Conservation (phyloP, 1,284 basidiomycete species). For the Sporisorium exsertum region DNA sequence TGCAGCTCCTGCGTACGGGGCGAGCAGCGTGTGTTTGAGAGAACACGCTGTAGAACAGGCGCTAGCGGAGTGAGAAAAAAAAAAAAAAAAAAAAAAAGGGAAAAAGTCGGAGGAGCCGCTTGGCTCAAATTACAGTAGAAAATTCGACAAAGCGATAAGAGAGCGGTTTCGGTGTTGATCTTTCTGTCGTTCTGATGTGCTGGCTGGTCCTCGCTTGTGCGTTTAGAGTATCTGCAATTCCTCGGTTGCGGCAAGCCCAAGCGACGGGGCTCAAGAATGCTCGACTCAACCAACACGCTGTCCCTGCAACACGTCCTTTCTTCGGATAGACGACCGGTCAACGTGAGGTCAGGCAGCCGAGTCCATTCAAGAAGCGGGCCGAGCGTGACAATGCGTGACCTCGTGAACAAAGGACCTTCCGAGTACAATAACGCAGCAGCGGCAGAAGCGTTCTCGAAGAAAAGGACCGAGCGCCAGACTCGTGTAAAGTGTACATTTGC, state of each 20-base stretch:
- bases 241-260: background rate
- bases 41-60: too few relatives aligned
- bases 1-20: background rate
- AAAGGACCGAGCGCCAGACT: too few relatives aligned
- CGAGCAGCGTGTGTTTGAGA: background rate
- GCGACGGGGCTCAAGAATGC: background rate
- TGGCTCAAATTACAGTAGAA: background rate
- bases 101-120: background rate
- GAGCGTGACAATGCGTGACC: too few relatives aligned
- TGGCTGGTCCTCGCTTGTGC: background rate
- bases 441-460: background rate
- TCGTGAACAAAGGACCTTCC: too few relatives aligned
- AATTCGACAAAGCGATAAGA: too few relatives aligned
- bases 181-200: background rate
- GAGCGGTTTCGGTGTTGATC: background rate
- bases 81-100: background rate
- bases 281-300: too few relatives aligned
- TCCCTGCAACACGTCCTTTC: too few relatives aligned
- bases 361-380: too few relatives aligned
- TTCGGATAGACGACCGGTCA: too few relatives aligned
- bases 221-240: background rate
- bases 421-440: background rate
- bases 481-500: background rate
- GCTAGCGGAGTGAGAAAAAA: background rate
- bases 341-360: background rate